Evolutionary conservation across 1,139 yeast genomes (phyloP).

Genomic region (Debaryomyces robertsiae): DNA sequence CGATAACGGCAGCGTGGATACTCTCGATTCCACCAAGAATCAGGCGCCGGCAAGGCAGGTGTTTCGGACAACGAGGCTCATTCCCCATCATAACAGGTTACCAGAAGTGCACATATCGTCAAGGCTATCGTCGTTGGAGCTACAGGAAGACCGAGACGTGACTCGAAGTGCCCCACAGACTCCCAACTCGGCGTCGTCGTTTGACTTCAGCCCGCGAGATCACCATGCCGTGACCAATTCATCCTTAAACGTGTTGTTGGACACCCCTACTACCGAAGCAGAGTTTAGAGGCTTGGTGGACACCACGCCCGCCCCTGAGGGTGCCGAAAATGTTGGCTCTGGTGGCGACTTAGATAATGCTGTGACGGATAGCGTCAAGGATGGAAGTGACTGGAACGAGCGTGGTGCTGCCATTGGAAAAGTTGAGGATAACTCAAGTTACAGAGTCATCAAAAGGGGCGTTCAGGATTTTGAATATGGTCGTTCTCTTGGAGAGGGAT

Average conservation of each 20-base stretch:
- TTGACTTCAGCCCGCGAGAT: slow-evolving; percentile 32
- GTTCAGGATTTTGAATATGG: slow-evolving; percentile 89
- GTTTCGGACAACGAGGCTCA: slow-evolving; percentile 4
- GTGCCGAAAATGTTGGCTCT: background rate
- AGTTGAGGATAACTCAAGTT: slow-evolving; percentile 23
- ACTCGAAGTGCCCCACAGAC: slow-evolving; percentile 35
- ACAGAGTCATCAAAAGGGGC: slow-evolving; percentile 51
- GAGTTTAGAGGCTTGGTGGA: slow-evolving; percentile 19
- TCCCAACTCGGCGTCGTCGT: slow-evolving; percentile 29
- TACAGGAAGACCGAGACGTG: slow-evolving; percentile 18
- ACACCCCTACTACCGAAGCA: slow-evolving; percentile 29
- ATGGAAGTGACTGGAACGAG: slow-evolving; percentile 33
- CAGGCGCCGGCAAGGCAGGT: slow-evolving; percentile 6
- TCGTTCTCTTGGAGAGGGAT: slow-evolving; percentile 89
- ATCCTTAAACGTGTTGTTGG: slow-evolving; percentile 41
- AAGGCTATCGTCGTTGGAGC: slow-evolving; percentile 30
- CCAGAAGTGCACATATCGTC: slow-evolving; percentile 34
- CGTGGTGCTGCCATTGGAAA: slow-evolving; percentile 42
- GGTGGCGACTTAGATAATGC: background rate
- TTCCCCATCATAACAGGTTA: slow-evolving; percentile 8
- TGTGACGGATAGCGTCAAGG: slow-evolving; percentile 4
- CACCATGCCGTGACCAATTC: slow-evolving; percentile 31
- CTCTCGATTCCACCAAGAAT: slow-evolving; percentile 30
- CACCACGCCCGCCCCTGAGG: slow-evolving; percentile 7
- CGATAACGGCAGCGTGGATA: slow-evolving; percentile 28